Evolutionary conservation across 192 early-diverging fungal species (phyloP).

Genomic region (Backusella sp.): DNA sequence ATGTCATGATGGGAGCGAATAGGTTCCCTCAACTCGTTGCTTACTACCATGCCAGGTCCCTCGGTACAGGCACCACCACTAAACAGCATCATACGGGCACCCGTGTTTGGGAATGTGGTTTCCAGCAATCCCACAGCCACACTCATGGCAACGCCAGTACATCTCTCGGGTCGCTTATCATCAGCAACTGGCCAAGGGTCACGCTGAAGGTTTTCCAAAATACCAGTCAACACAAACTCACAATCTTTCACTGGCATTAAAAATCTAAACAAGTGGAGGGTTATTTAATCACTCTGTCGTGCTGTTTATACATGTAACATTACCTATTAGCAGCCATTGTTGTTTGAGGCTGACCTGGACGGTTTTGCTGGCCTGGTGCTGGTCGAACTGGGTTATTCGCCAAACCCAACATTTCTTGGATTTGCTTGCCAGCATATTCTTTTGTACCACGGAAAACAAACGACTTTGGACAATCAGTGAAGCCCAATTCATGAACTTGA

Average conservation of each 20-base stretch:
- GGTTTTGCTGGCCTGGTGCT: constrained; percentile 12
- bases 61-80: constrained; percentile 90
- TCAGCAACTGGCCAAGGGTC: constrained; percentile 95
- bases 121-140: constrained; percentile 93
- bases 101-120: constrained; percentile 88
- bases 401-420: constrained; percentile 97
- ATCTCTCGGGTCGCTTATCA: constrained; percentile 88
- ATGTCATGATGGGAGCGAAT: constrained; percentile 99
- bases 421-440: constrained; percentile 92
- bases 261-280: constrained; percentile 53
- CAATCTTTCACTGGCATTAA: constrained; percentile 91
- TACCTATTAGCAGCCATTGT: constrained; percentile 55
- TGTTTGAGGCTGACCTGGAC: constrained; percentile 43
- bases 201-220: constrained; percentile 94
- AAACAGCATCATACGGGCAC: constrained; percentile 92
- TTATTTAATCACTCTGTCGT: neutral
- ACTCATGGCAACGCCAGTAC: constrained; percentile 92
- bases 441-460: constrained; percentile 97
- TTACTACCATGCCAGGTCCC: constrained; percentile 95
- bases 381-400: constrained; percentile 41
- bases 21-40: constrained; percentile 86
- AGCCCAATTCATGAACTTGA: constrained; percentile 97
- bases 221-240: constrained; percentile 93
- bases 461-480: constrained; percentile 94
- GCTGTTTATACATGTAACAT: neutral